Base-by-base conservation (phyloP, 345 rosid species). In the Gynandropsis gynandra region DNA sequence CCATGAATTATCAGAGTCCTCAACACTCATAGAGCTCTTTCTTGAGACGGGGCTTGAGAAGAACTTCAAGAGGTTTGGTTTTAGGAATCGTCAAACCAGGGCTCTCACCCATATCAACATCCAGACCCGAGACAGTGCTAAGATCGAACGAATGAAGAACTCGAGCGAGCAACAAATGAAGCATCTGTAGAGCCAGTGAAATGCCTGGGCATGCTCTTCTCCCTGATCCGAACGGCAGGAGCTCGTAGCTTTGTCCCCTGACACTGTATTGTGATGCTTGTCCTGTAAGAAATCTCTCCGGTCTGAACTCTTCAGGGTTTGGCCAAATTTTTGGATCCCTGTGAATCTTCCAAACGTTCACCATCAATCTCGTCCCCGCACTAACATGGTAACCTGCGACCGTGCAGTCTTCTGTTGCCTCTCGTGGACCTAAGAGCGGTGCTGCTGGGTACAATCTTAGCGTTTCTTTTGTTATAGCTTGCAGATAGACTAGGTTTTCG, bases 401-500 rank as follows among this genome's bases (percentile, higher is more conserved):
- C 10, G 20, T 36, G 42, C 49, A 54, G 16, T 62, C 65, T 24
- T 66, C 68, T 1, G 33, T 29, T 3, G 61, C 41, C 18, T 50
- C 48, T 12, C 48, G 63, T 2, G 43, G 69, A 13, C 56, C 54
- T 7, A 42, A 34, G 0, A 74, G 19, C 12, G 78, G 67, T 3
- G 31, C 47, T 2, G 77, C 48, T n/a, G 77, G 78, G 62, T 65
- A 71, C 4, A 71, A 27, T 3, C 75, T 57, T 44, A 76, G 2
- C 34, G 76, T 64, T 64, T 76, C 77, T 48, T 74, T 74, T 7
- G 73, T 16, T 4, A 71, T 38, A 3, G 95, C 84, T 52, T 77
- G 81, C 38, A 85, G 67, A 55, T 79, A 79, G 4, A 55, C 60
- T 2, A 81, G 62, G 20, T 66, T 67, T 42, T 69, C 61, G 1